Conservation (phyloP, 805 yeast genomes). For the Wickerhamomyces ciferrii region DNA sequence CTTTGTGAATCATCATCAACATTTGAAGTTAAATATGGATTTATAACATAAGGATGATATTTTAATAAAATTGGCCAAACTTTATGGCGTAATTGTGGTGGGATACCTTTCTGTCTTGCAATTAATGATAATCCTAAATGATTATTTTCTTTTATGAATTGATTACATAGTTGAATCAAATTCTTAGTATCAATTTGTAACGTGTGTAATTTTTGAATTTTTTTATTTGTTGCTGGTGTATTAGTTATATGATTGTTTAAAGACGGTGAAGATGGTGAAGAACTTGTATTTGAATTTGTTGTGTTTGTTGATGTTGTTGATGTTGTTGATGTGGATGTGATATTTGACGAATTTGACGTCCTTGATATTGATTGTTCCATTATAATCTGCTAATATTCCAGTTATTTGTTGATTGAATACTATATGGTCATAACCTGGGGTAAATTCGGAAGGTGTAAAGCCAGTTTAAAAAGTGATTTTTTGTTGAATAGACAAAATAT, state of each 20-base stretch:
- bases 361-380: background rate
- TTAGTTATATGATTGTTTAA: background rate
- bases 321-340: conserved; percentile 5
- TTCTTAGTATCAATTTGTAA: background rate
- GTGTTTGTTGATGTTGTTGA: conserved; percentile 13
- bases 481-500: background rate
- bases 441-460: background rate
- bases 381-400: background rate
- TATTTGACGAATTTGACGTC: background rate
- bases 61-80: conserved; percentile 84
- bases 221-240: background rate
- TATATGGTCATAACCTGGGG: background rate
- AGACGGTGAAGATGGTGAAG: conserved; percentile 10
- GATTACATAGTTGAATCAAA: conserved; percentile 47
- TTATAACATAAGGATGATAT: conserved; percentile 78
- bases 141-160: conserved; percentile 53
- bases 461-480: no score
- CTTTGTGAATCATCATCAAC: conserved; percentile 30
- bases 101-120: conserved; percentile 81
- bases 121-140: conserved; percentile 72
- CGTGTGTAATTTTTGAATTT: background rate
- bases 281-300: background rate
- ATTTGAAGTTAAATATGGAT: conserved; percentile 60
- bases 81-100: conserved; percentile 69
- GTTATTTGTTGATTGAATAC: background rate